Evolutionary conservation across 2,329 filamentous ascomycete genomes (phyloP).

Genomic region (Colletotrichum echinochloae): DNA sequence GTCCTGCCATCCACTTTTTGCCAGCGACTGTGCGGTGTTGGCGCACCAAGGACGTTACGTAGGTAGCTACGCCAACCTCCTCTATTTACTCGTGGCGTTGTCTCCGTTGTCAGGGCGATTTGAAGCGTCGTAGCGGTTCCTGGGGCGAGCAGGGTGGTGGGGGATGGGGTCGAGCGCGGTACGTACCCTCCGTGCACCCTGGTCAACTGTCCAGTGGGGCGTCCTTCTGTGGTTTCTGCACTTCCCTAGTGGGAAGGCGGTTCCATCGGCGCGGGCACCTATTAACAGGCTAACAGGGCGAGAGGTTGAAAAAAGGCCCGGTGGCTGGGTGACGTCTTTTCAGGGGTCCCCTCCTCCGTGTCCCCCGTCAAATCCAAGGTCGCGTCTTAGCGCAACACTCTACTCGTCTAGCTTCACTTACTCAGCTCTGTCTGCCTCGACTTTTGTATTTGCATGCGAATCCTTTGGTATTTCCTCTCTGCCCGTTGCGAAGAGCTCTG

Average conservation of each 20-base stretch:
- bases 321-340: conserved; percentile 41
- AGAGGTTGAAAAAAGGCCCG: conserved; percentile 36
- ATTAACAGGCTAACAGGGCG: conserved; percentile 11
- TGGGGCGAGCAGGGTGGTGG: conserved; percentile 30
- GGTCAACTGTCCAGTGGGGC: background rate
- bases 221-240: conserved; percentile 12
- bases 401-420: background rate
- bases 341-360: conserved; percentile 35
- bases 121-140: conserved; percentile 39
- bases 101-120: conserved; percentile 41
- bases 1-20: conserved; percentile 42
- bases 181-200: background rate
- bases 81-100: conserved; percentile 41
- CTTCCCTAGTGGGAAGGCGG: conserved; percentile 24
- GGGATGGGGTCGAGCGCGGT: background rate
- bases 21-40: conserved; percentile 10
- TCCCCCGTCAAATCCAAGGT: conserved; percentile 16
- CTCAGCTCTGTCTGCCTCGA: background rate
- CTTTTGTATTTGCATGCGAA: background rate
- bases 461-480: background rate
- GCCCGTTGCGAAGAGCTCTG: background rate
- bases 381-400: conserved; percentile 12
- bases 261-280: conserved; percentile 2
- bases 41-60: conserved; percentile 34
- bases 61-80: conserved; percentile 42